Conservation (phyloP, 2,329 filamentous ascomycete species). For the Leptoxyphium fumago region DNA sequence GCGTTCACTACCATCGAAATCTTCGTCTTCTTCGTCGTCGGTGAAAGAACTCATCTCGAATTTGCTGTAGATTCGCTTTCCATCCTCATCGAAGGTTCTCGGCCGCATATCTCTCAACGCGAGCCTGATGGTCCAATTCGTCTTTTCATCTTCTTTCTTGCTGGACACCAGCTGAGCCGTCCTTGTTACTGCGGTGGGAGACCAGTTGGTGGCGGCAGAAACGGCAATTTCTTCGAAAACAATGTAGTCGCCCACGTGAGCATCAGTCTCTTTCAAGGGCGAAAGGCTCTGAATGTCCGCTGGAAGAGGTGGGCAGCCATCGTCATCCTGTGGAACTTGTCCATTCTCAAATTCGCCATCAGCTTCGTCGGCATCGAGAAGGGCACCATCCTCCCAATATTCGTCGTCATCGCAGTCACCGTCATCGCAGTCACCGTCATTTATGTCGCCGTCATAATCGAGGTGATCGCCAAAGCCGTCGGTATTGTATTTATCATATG, state of each 20-base stretch:
- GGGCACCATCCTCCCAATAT: constrained; percentile 16
- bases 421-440: constrained; percentile 5
- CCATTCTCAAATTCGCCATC: constrained; percentile 12
- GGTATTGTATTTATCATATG: constrained; percentile 23
- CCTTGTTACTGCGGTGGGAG: constrained; percentile 47
- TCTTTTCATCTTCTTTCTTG: constrained; percentile 33
- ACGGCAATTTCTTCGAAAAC: constrained; percentile 52
- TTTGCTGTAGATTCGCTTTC: constrained; percentile 58
- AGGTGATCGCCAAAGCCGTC: constrained; percentile 20
- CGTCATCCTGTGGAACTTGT: constrained; percentile 19
- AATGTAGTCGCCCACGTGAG: constrained; percentile 47
- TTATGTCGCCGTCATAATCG: constrained; percentile 29
- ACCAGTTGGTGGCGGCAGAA: constrained; percentile 49
- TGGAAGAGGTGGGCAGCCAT: constrained; percentile 51
- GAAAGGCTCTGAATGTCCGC: constrained; percentile 41
- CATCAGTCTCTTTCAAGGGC: constrained; percentile 32
- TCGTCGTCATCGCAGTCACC: constrained; percentile 9
- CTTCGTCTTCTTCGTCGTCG: constrained; percentile 36
- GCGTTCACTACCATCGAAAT: background rate
- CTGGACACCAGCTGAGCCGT: constrained; percentile 48
- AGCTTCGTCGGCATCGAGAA: constrained; percentile 8
- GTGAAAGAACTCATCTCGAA: constrained; percentile 56
- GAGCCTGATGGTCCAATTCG: constrained; percentile 36
- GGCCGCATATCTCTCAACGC: constrained; percentile 52
- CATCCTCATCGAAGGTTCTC: constrained; percentile 51